A percentile compares a stretch with the other conserved stretches of the same genome.
These are phyloP conservation scores for Venturia aucupariae DNA, from an alignment of 2,329 filamentous ascomycete species.

Conservation along the genomic window DNA sequence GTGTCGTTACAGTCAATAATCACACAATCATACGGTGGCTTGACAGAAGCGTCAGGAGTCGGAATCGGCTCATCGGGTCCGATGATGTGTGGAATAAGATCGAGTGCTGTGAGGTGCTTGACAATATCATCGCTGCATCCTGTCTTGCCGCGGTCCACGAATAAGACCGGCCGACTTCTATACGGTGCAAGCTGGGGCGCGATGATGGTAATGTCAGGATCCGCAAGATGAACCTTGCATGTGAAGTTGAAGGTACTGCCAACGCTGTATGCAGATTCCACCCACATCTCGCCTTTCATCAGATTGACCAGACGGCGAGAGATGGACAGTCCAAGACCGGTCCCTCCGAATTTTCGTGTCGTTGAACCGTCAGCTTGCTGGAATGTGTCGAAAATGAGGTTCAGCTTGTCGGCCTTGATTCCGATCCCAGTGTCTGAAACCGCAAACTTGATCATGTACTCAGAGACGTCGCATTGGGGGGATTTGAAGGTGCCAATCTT, in stretches of 20 bases:
- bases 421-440: slow-evolving; percentile 96
- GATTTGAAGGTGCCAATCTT: slow-evolving; percentile 69
- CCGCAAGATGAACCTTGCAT: slow-evolving; percentile 77
- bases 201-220: slow-evolving; percentile 67
- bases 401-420: slow-evolving; percentile 88
- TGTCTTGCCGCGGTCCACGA: slow-evolving; percentile 85
- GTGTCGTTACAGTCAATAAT: slow-evolving; percentile 91
- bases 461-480: slow-evolving; percentile 56
- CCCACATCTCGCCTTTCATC: slow-evolving; percentile 96
- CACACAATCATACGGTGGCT: slow-evolving; percentile 81
- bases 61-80: slow-evolving; percentile 61
- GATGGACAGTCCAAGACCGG: slow-evolving; percentile 86
- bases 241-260: slow-evolving; percentile 97
- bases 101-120: slow-evolving; percentile 67
- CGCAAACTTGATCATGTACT: slow-evolving; percentile 92
- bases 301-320: slow-evolving; percentile 90
- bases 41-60: slow-evolving; percentile 37
- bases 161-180: slow-evolving; percentile 82
- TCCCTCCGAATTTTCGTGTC: slow-evolving; percentile 91
- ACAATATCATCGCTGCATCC: slow-evolving; percentile 67
- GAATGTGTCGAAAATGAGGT: slow-evolving; percentile 97
- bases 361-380: slow-evolving; percentile 97
- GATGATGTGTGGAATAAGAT: slow-evolving; percentile 76
- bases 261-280: slow-evolving; percentile 82
- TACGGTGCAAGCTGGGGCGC: slow-evolving; percentile 83